Conservation (phyloP, 768 basidiomycete genomes). For the Rhodosporidiobolus sp. region DNA sequence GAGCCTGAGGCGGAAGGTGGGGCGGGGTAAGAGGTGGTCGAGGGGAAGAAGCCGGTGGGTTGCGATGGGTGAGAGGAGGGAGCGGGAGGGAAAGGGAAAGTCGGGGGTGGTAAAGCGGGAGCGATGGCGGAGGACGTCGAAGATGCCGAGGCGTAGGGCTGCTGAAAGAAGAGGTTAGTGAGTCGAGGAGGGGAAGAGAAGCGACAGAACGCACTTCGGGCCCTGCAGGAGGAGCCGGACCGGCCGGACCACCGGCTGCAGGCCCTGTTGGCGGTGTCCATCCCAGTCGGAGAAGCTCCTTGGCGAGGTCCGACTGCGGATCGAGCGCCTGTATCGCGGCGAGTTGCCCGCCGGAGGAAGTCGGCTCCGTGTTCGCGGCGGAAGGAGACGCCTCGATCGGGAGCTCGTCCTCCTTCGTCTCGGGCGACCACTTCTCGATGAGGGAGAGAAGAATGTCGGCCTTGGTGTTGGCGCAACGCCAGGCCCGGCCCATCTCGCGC, state of each 20-base stretch:
- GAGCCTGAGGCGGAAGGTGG: neutral
- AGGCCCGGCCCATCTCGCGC: conserved; percentile 58
- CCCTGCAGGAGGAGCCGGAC: neutral
- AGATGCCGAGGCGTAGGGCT: too few relatives aligned
- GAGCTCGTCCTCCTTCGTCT: neutral
- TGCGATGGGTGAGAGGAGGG: neutral
- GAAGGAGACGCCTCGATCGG: neutral
- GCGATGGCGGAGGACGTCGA: too few relatives aligned
- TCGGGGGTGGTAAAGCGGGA: too few relatives aligned
- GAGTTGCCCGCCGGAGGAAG: too few relatives aligned
- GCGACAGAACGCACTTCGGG: too few relatives aligned
- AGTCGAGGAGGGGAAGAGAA: too few relatives aligned
- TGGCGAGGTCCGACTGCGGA: conserved; percentile 16
- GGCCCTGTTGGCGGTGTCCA: conserved; percentile 10
- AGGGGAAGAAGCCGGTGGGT: neutral
- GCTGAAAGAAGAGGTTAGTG: too few relatives aligned
- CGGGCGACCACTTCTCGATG: conserved; percentile 47
- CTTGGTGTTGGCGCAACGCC: conserved; percentile 58
- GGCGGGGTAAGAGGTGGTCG: neutral
- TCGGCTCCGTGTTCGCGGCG: too few relatives aligned
- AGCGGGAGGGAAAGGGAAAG: too few relatives aligned
- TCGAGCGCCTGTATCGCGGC: conserved; percentile 2
- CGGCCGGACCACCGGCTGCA: neutral
- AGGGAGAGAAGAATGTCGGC: conserved; percentile 55
- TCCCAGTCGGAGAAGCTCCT: conserved; percentile 10